These are phyloP conservation scores for Ceratocystis eucalypticola DNA, from an alignment of 2,329 filamentous ascomycete genomes.

Conservation along the genomic window DNA sequence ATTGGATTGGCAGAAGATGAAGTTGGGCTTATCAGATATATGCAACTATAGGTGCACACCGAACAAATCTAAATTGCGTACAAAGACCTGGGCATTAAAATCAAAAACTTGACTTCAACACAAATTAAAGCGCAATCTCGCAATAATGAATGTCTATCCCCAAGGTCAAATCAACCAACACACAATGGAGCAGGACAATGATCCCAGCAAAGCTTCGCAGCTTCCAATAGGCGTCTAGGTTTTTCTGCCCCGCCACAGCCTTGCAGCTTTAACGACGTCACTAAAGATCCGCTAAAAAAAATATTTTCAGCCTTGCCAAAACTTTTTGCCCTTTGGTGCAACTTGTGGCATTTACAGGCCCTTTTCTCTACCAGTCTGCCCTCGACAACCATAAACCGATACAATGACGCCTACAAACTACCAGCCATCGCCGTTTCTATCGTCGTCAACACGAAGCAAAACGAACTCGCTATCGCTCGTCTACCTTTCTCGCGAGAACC, in stretches of 20 bases:
- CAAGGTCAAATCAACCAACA: not conserved
- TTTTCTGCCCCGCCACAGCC: slow-evolving; percentile 17
- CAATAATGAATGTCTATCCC: not conserved
- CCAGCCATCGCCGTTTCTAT: slow-evolving; percentile 61
- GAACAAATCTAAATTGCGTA: not conserved
- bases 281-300: slow-evolving; percentile 14
- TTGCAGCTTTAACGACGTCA: slow-evolving; percentile 18
- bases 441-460: slow-evolving; percentile 48
- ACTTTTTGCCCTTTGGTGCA: slow-evolving; percentile 5
- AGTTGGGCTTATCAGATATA: not conserved
- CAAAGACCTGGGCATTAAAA: not conserved
- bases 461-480: slow-evolving; percentile 63
- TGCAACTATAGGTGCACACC: not conserved
- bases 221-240: not conserved
- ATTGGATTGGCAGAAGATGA: not conserved
- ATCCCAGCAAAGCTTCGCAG: not conserved
- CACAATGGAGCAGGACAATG: not conserved
- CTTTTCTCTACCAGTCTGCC: not conserved
- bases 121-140: not conserved
- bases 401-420: slow-evolving; percentile 11
- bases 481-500: slow-evolving; percentile 75
- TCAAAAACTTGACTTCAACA: not conserved
- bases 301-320: slow-evolving; percentile 17
- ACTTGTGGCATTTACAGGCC: not conserved
- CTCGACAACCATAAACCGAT: not conserved